Percentiles rank a stretch among this genome's conserved stretches.
These are phyloP conservation scores for Trichosanthes truncata DNA, from an alignment of 306 rosid species.

Conservation along the genomic window DNA sequence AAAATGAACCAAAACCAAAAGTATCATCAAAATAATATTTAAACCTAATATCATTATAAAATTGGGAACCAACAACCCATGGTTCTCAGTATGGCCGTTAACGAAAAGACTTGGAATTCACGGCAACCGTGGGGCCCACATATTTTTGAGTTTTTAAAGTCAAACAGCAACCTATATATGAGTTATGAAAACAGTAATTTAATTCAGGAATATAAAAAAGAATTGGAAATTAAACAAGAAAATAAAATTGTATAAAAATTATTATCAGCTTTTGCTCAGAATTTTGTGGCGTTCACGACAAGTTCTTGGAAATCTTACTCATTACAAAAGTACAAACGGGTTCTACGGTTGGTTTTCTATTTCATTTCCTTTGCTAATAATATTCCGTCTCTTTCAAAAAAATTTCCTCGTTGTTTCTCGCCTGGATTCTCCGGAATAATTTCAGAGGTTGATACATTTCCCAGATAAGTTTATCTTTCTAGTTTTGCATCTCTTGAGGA, in stretches of 20 bases:
- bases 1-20: too few relatives aligned
- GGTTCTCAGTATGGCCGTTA: background rate
- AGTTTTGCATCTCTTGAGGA: background rate
- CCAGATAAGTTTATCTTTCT: slow-evolving; percentile 32
- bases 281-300: slow-evolving; percentile 55
- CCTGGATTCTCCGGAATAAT: slow-evolving; percentile 20
- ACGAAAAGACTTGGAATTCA: slow-evolving; percentile 23
- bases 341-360: slow-evolving; percentile 14
- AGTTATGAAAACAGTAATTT: slow-evolving; percentile 2
- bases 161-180: background rate
- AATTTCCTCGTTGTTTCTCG: slow-evolving; percentile 11
- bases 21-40: too few relatives aligned
- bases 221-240: background rate
- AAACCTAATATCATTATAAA: background rate
- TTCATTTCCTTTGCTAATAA: slow-evolving; percentile 5
- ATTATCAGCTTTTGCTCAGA: slow-evolving; percentile 6
- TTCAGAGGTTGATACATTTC: slow-evolving; percentile 10
- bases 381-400: slow-evolving; percentile 4
- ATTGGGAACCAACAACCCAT: background rate
- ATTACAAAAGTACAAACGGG: slow-evolving; percentile 19
- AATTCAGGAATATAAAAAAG: background rate
- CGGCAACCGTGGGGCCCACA: slow-evolving; percentile 15
- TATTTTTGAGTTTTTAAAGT: background rate
- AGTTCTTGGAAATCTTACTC: slow-evolving; percentile 28
- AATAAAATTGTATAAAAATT: background rate